phyloP scores from a whole-genome alignment of 768 basidiomycete genomes.

The Cantharellus anzutake region DNA sequence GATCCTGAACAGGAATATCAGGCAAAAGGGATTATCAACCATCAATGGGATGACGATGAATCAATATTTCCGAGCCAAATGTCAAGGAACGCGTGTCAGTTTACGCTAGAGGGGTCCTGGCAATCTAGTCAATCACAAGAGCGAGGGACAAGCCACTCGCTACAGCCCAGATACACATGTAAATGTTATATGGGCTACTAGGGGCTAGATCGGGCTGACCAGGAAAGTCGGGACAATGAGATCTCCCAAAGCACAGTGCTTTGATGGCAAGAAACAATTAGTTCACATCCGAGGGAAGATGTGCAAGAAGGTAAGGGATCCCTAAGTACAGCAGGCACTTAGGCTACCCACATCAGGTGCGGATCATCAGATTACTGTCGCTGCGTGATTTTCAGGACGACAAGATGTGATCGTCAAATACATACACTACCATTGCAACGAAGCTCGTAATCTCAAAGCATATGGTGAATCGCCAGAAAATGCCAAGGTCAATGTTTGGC shows the following conservation, averaged over 20 bases:
- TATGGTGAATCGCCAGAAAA: conserved; percentile 96
- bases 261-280: conserved; percentile 94
- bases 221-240: no score
- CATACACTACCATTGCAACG: conserved; percentile 49
- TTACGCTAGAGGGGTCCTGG: no score
- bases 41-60: no score
- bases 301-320: conserved; percentile 72
- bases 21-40: no score
- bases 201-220: no score
- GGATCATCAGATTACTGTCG: conserved; percentile 93
- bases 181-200: no score
- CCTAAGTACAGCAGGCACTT: not conserved
- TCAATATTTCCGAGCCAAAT: no score
- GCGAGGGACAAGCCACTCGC: no score
- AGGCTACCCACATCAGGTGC: conserved; percentile 39
- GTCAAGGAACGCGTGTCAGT: no score
- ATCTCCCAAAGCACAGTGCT: conserved; percentile 49
- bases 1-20: no score
- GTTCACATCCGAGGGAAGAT: conserved; percentile 98
- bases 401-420: conserved; percentile 99
- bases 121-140: no score
- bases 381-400: conserved; percentile 98
- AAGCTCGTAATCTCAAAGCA: conserved; percentile 53
- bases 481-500: conserved; percentile 85
- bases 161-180: no score